A percentile compares a stretch with the other conserved stretches of the same genome.
phyloP scores from a whole-genome alignment of 2,329 filamentous ascomycete species.

The Arthroderma uncinatum region DNA sequence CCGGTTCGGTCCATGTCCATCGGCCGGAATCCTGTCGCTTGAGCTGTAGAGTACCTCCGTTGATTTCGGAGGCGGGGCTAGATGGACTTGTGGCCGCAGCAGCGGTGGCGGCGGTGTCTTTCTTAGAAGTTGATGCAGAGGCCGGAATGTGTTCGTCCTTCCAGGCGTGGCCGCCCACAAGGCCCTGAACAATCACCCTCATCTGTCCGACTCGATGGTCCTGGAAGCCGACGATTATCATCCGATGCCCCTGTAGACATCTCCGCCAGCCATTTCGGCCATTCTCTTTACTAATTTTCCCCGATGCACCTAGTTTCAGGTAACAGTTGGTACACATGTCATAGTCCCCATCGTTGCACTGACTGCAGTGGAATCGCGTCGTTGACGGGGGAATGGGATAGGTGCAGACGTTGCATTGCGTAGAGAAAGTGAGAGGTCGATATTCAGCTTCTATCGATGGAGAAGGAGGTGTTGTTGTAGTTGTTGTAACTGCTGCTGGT shows the following conservation, averaged over 20 bases:
- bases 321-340: constrained; percentile 79
- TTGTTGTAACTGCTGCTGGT: not conserved
- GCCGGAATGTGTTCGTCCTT: constrained; percentile 44
- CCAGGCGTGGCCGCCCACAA: constrained; percentile 66
- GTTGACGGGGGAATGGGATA: constrained; percentile 58
- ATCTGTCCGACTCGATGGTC: constrained; percentile 56
- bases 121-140: constrained; percentile 12
- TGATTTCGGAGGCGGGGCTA: constrained; percentile 20
- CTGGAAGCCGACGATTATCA: constrained; percentile 68
- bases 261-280: constrained; percentile 72
- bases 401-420: constrained; percentile 67
- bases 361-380: constrained; percentile 67
- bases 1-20: constrained; percentile 34
- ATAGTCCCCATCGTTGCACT: constrained; percentile 71
- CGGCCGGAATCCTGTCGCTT: constrained; percentile 21
- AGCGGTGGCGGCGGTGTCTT: constrained; percentile 9
- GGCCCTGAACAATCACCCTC: constrained; percentile 56
- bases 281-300: constrained; percentile 61
- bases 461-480: not conserved
- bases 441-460: constrained; percentile 33
- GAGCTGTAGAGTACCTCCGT: constrained; percentile 10
- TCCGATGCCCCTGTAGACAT: constrained; percentile 69
- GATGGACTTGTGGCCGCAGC: constrained; percentile 19
- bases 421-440: constrained; percentile 59
- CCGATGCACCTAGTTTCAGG: constrained; percentile 49